These are phyloP conservation scores for Cephalotrichum gorgonifer DNA, from an alignment of 2,329 filamentous ascomycete species.

Conservation along the genomic window DNA sequence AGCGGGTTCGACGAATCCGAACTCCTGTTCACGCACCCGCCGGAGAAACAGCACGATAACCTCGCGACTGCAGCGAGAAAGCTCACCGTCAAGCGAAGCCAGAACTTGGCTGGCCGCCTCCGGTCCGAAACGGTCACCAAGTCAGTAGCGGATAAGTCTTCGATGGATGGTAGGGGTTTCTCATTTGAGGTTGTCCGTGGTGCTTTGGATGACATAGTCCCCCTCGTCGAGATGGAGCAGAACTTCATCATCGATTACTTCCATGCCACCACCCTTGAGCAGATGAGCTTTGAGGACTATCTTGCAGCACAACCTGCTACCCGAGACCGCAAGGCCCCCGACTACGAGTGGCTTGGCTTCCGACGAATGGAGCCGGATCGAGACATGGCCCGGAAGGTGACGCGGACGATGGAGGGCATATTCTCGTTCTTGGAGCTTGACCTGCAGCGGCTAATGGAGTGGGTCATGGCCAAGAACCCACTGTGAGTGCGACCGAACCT, in stretches of 20 bases:
- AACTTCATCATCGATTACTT: constrained; percentile 98
- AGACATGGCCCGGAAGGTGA: constrained; percentile 71
- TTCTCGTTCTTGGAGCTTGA: constrained; percentile 75
- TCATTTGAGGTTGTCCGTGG: constrained; percentile 75
- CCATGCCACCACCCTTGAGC: constrained; percentile 78
- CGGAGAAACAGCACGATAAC: constrained; percentile 76
- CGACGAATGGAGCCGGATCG: constrained; percentile 75
- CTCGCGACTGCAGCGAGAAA: constrained; percentile 72
- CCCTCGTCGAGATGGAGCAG: constrained; percentile 83
- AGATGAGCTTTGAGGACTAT: constrained; percentile 72
- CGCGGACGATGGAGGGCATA: constrained; percentile 80
- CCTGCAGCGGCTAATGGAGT: constrained; percentile 70
- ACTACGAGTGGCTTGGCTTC: constrained; percentile 10
- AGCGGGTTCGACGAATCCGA: constrained; percentile 68
- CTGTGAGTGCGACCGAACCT: constrained; percentile 45
- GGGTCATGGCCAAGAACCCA: constrained; percentile 70
- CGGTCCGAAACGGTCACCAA: constrained; percentile 51
- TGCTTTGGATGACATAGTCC: constrained; percentile 71
- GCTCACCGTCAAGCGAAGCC: constrained; percentile 86
- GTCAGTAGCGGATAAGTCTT: constrained; percentile 42
- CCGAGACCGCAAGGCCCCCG: constrained; percentile 6
- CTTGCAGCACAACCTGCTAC: constrained; percentile 53
- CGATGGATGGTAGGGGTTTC: constrained; percentile 54
- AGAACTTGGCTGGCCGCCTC: constrained; percentile 68
- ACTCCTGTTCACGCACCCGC: constrained; percentile 74